Conservation (phyloP, 1,284 basidiomycete genomes). For the Tylopilus sp. region DNA sequence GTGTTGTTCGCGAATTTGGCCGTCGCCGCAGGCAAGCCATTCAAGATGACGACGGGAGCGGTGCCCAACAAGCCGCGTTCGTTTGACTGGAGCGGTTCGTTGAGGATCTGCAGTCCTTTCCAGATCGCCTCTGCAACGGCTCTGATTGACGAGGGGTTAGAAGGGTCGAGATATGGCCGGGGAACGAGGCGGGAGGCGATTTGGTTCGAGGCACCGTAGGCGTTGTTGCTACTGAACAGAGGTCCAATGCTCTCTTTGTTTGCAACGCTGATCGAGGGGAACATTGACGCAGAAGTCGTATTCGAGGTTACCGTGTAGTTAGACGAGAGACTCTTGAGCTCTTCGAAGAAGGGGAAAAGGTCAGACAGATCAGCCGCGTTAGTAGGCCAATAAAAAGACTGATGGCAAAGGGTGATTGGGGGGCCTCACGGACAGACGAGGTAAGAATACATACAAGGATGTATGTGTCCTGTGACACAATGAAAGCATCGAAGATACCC, state of each 20-base stretch:
- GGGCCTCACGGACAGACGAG: background rate
- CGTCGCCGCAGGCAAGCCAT: conserved; percentile 8
- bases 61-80: background rate
- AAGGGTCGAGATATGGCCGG: conserved; percentile 8
- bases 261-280: conserved; percentile 4
- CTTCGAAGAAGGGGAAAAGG: conserved; percentile 18
- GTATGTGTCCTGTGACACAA: conserved; percentile 1
- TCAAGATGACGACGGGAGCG: background rate
- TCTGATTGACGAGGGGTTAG: conserved; percentile 5
- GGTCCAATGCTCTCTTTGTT: conserved; percentile 3
- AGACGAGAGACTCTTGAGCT: conserved; percentile 6
- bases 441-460: conserved; percentile 7
- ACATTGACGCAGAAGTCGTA: background rate
- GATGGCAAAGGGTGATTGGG: background rate
- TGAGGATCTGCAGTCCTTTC: conserved; percentile 10
- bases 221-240: background rate
- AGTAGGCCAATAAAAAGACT: conserved; percentile 14
- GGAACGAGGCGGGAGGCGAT: conserved; percentile 17
- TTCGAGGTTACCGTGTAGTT: conserved; percentile 13
- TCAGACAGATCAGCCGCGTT: background rate
- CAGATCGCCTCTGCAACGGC: conserved; percentile 17
- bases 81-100: background rate
- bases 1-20: conserved; percentile 10
- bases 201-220: conserved; percentile 10
- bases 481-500: conserved; percentile 3